These are phyloP conservation scores for Aurifilum marmelostoma DNA, from an alignment of 2,329 filamentous ascomycete species.

Conservation along the genomic window DNA sequence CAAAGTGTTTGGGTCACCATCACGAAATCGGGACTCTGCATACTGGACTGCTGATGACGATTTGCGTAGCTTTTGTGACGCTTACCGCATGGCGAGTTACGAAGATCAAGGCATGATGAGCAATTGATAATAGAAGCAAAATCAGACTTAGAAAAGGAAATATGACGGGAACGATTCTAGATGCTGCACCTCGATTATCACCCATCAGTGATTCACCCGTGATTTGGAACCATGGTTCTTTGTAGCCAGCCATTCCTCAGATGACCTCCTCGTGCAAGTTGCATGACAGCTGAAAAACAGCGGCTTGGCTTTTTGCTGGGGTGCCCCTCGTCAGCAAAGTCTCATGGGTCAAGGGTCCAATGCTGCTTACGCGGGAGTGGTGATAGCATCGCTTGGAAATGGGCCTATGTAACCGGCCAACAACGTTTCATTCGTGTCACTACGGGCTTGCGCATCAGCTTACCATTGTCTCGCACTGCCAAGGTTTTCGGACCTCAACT, in stretches of 20 bases:
- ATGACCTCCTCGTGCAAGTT: too few relatives aligned
- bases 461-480: not conserved
- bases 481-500: not conserved
- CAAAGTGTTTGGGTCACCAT: conserved; percentile 11
- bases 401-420: not conserved
- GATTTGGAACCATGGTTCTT: not conserved
- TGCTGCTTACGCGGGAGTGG: not conserved
- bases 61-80: not conserved
- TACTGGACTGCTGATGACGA: conserved; percentile 5
- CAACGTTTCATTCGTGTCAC: not conserved
- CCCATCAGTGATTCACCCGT: too few relatives aligned
- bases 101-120: not conserved
- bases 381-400: not conserved
- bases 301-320: not conserved
- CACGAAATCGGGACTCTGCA: not conserved
- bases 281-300: not conserved
- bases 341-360: not conserved
- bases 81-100: conserved; percentile 13
- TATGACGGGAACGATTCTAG: not conserved
- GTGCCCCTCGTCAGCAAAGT: not conserved
- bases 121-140: not conserved
- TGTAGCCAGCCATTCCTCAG: not conserved
- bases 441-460: not conserved
- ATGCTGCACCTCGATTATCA: not conserved
- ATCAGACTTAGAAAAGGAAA: not conserved